Base-by-base conservation (phyloP, 352 stramenopile species). In the Phytophthora constricta region DNA sequence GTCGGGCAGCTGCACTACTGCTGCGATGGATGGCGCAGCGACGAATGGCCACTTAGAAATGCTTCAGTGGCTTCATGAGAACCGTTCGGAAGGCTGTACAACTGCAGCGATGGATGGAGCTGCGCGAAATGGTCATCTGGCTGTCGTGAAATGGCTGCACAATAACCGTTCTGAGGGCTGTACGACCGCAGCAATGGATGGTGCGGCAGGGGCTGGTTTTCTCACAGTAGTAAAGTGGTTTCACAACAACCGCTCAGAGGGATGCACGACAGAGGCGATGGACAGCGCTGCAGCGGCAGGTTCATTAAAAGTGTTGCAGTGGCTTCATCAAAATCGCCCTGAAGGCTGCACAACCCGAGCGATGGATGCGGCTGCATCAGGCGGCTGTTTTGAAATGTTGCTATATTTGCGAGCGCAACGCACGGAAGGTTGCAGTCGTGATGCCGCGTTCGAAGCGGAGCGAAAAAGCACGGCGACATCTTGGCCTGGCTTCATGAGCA, bases 281-380 rank as follows among this genome's bases (percentile, higher is more conserved):
- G 61, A 73, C 25, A 52, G 48, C 43, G 58, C 68, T 16, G 64
- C 68, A 4, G 51, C 49, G 50, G 58, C 64, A 39, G 64, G 64
- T 17, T 58, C 45, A 7, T 14, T 76, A 39, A 60, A 73, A 14
- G 57, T 73, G 16, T 47, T 76, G n/a, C 33, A 46, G 53, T 76
- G 68, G 68, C 53, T 76, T 16, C 39, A 76, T 31, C 42, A 28
- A 4, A 28, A 70, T 49, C 63, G 64, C n/a, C 9, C 31, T 16
- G 68, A 72, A 51, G 64, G 63, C 0, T 76, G 68, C 46, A 69
- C 64, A 25, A 55, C 42, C 25, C 41, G 58, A 50, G 68, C 68
- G 39, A 76, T 76, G 68, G 64, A 76, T 61, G 64, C 53, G 19
- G 68, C 68, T 46, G 70, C 70, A 4, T 72, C 64, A 31, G 47